Evolutionary conservation across 345 rosid genomes (phyloP).

Genomic region (Barbarea vulgaris): DNA sequence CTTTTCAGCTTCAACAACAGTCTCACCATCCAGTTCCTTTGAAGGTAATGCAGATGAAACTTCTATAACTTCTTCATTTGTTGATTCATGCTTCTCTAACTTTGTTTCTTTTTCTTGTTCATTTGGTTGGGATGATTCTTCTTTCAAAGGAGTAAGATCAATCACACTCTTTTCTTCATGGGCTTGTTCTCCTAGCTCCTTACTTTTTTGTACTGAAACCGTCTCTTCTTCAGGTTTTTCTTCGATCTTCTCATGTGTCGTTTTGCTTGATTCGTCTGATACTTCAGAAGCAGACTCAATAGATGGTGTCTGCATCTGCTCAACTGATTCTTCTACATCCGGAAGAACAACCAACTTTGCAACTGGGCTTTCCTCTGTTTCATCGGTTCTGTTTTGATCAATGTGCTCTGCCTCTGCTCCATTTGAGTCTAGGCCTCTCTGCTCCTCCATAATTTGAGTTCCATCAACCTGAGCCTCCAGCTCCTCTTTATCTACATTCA

Average conservation of each 20-base stretch:
- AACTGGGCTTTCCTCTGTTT: background rate
- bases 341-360: background rate
- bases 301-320: conserved; percentile 18
- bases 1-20: conserved; percentile 9
- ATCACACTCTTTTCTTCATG: background rate
- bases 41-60: conserved; percentile 20
- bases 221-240: conserved; percentile 21
- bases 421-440: background rate
- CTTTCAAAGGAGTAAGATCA: conserved; percentile 6
- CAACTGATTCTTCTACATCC: conserved; percentile 18
- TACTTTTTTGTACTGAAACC: background rate
- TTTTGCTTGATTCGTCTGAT: conserved; percentile 33
- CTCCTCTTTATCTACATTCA: conserved; percentile 27
- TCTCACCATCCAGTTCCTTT: conserved; percentile 16
- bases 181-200: background rate
- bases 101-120: conserved; percentile 13
- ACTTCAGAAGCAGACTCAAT: conserved; percentile 31
- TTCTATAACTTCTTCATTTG: conserved; percentile 12
- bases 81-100: conserved; percentile 16
- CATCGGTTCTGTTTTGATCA: conserved; percentile 17
- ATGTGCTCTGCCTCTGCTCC: background rate
- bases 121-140: conserved; percentile 1
- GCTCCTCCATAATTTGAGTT: conserved; percentile 9
- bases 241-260: conserved; percentile 7
- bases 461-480: conserved; percentile 1